These are phyloP conservation scores for Knufia fluminis DNA, from an alignment of 2,329 filamentous ascomycete species.

Conservation along the genomic window DNA sequence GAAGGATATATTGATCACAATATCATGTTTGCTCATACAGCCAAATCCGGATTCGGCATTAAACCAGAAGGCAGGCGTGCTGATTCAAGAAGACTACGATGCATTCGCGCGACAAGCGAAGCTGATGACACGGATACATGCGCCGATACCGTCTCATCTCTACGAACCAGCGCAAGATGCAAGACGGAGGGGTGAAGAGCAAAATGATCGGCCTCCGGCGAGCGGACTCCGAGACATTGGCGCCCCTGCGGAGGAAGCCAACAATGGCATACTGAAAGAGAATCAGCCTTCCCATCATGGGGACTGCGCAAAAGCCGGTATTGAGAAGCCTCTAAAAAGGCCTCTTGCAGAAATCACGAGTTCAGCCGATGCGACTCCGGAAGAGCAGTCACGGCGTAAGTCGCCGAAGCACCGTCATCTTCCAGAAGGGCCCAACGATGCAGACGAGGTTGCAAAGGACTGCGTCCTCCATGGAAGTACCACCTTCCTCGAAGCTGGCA, in stretches of 20 bases:
- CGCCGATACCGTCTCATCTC: constrained; percentile 41
- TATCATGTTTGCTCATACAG: constrained; percentile 53
- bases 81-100: constrained; percentile 51
- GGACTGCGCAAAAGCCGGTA: constrained; percentile 22
- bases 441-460: background rate
- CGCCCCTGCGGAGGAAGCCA: background rate
- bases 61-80: constrained; percentile 50
- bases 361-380: constrained; percentile 23
- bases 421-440: constrained; percentile 25
- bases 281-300: constrained; percentile 25
- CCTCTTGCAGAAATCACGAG: constrained; percentile 35
- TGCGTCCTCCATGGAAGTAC: constrained; percentile 9
- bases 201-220: constrained; percentile 8
- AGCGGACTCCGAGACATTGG: too few relatives aligned
- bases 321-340: constrained; percentile 33
- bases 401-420: constrained; percentile 28
- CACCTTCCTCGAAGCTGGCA: too few relatives aligned
- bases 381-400: constrained; percentile 24
- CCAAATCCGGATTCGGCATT: constrained; percentile 56
- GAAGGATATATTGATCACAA: constrained; percentile 50
- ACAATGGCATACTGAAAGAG: background rate
- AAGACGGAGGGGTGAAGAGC: constrained; percentile 45
- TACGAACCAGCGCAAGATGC: constrained; percentile 42
- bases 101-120: constrained; percentile 48
- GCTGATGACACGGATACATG: constrained; percentile 55